Evolutionary conservation across 2,329 filamentous ascomycete genomes (phyloP), one percentile per base, ranked within the genome.

Genomic region (Cladosporium velox): DNA sequence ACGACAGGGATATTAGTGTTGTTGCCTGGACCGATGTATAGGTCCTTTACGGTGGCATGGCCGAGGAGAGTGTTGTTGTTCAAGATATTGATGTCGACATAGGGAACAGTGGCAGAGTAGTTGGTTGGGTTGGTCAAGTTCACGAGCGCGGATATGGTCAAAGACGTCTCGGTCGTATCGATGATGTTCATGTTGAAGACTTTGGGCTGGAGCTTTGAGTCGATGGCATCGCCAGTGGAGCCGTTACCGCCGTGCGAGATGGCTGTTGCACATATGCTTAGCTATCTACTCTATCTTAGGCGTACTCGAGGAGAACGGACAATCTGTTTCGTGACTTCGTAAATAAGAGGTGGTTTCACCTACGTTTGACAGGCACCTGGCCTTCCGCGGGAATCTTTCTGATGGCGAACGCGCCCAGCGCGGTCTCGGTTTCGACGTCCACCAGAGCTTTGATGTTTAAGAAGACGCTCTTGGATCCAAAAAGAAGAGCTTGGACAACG

Each of bases 121-220:
- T 89, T 85, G 0, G 93, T 96, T 1, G 94, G 93, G 74, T 99
- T 99, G 4, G 91, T 96, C 67, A 97, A 84, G 75, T 95, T 96
- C 73, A 96, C 84, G 47, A 83, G 79, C 15, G 91, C 90, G 73
- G 88, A 83, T 41, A 98, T 80, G 24, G 85, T 87, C 57, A 97
- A 82, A 3, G 90, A 90, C 2, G 87, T 87, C 41, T 85, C 81
- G 1, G 90, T 89, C 0, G 93, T 96, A 65, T 90, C 87, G 49
- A 90, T 75, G 65, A 98, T 87, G 69, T 85, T 85, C 41, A 98
- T 79, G 67, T 90, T 87, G 65, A 88, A 87, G 66, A 97, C 82
- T 71, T 88, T 85, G 18, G 92, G 91, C 47, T 81, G 79, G 41
- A 88, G 67, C 26, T 58, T 47, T 10, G 30, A 35, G 44, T 55